Conservation (phyloP, 805 yeast species). For the Candida easanensis region DNA sequence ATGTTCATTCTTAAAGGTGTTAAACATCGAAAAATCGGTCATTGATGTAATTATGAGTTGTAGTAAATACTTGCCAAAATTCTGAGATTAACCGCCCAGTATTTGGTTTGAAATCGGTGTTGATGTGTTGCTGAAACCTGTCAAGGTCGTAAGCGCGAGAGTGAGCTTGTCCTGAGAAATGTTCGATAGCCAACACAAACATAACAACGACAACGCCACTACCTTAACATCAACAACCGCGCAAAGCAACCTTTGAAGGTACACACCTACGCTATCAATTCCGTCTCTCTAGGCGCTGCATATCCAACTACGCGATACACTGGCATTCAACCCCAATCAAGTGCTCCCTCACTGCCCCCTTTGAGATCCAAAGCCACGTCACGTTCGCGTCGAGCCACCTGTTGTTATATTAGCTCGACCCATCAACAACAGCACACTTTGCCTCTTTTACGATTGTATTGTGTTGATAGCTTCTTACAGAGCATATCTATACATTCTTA, state of each 20-base stretch:
- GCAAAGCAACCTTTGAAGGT: not conserved
- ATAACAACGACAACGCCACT: not conserved
- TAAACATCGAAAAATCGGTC: too few relatives aligned
- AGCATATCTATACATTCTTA: too few relatives aligned
- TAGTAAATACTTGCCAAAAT: too few relatives aligned
- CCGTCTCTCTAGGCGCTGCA: not conserved
- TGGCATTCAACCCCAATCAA: not conserved
- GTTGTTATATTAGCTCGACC: constrained; percentile 1
- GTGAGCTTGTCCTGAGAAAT: constrained; percentile 1
- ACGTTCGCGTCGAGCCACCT: constrained; percentile 9
- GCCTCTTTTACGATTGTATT: too few relatives aligned
- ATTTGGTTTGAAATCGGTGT: too few relatives aligned
- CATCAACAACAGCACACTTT: too few relatives aligned
- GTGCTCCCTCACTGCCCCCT: not conserved
- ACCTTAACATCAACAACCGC: not conserved
- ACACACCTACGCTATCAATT: not conserved
- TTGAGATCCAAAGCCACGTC: constrained; percentile 8
- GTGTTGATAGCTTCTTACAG: too few relatives aligned
- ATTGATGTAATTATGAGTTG: too few relatives aligned
- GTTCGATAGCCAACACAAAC: constrained; percentile 5
- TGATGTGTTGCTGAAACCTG: not conserved
- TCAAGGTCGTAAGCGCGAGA: not conserved
- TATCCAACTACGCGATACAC: not conserved
- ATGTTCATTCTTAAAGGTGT: too few relatives aligned
- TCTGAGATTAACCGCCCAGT: too few relatives aligned